Conservation (phyloP, 2,329 filamentous ascomycete species). For the Ambrosiella beaveri region DNA sequence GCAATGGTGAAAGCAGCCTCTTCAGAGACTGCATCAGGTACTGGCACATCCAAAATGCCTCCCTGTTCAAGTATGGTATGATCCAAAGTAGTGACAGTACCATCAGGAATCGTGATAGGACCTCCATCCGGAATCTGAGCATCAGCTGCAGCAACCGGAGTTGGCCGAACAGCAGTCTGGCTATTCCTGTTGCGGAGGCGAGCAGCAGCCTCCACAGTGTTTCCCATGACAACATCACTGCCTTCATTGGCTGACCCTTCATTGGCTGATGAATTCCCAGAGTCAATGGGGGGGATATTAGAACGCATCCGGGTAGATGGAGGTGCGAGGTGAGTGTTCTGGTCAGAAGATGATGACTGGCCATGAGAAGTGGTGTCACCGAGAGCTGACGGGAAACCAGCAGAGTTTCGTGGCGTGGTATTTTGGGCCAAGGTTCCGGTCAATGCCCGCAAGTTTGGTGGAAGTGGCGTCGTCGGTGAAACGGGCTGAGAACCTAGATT, state of each 20-base stretch:
- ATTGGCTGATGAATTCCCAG: conserved; percentile 72
- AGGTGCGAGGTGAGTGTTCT: conserved; percentile 20
- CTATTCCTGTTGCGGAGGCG: background rate
- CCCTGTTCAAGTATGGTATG: conserved; percentile 30
- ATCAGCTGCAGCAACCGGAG: conserved; percentile 33
- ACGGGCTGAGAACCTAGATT: conserved; percentile 9
- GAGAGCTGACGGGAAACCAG: conserved; percentile 16
- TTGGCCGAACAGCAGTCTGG: background rate
- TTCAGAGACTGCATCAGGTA: conserved; percentile 64
- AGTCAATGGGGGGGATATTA: conserved; percentile 38
- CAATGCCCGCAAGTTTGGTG: conserved; percentile 18
- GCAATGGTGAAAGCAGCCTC: conserved; percentile 88
- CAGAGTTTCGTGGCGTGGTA: conserved; percentile 19
- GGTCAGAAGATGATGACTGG: conserved; percentile 40
- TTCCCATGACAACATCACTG: conserved; percentile 60
- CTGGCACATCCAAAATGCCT: conserved; percentile 48
- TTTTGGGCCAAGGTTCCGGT: conserved; percentile 19
- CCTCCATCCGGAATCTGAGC: conserved; percentile 67
- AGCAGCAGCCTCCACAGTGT: conserved; percentile 42
- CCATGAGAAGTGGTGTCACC: conserved; percentile 65
- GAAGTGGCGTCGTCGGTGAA: conserved; percentile 10
- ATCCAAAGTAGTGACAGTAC: conserved; percentile 42
- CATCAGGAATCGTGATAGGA: conserved; percentile 71
- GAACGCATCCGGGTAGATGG: conserved; percentile 36
- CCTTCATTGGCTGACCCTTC: conserved; percentile 66